Base-by-base conservation (phyloP, 2,329 filamentous ascomycete species). In the Penicillium sp. region DNA sequence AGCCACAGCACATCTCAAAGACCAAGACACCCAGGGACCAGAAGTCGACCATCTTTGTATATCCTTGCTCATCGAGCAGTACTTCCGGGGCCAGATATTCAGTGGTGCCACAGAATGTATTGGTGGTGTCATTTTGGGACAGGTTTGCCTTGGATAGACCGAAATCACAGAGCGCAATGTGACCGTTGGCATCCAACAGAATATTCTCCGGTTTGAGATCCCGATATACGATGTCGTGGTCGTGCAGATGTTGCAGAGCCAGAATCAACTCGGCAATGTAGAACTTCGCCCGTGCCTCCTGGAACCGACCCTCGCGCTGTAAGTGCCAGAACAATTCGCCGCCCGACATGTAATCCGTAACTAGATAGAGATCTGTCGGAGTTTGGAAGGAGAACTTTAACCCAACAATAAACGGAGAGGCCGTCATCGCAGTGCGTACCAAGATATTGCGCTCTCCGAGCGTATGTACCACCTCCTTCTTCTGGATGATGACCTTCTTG, bases 1-100 rank as follows among this genome's bases (percentile, higher is more conserved):
- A 99, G 35, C 94, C 94, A 69, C 94, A 99, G 80, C 94, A 99
- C 94, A 99, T 99, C 76, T 99, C 94, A 69, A 99, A 99, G 1
- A 99, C 94, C 54, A 99, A 82, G 48, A 99, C 94, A 57, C 94
- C 94, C 13, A 99, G 83, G 1, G 94, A 99, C 94, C 94, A 99
- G 75, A 97, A 99, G 75, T 99, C 94, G 7, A 99, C 94, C 94
- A 99, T 97, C 79, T 97, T 97, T 54, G 94, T 97, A 77, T 99
- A 99, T 35, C 94, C 94, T 69, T 92, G 90, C 78, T 99, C 94
- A 67, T 99, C 94, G 44, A 99, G 80, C 15, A 99, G 82, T 3
- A 97, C 94, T 72, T 99, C 94, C 0, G 94, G 94, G 0, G 94
- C 94, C 21, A 99, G 83, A 72, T 99, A 99, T 74, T 99, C 94